Evolutionary conservation across 495 filamentous ascomycete species (phyloP).

Genomic region (Hypoxylon lienhwacheense): DNA sequence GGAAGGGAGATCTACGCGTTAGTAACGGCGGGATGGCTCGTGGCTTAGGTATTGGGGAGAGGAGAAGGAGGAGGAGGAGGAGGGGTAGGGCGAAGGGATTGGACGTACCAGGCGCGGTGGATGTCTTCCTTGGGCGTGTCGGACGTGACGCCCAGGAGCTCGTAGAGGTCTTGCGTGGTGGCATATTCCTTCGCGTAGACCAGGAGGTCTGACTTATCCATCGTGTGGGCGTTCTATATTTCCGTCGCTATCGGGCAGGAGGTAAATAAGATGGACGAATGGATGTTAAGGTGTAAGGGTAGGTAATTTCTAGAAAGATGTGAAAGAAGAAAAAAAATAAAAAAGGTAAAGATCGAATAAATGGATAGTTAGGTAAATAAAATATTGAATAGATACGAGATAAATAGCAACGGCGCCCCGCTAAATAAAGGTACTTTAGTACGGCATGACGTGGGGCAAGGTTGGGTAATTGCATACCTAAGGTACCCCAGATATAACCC

Average conservation of each 20-base stretch:
- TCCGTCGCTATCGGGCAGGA: conserved; percentile 20
- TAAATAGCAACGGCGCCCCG: no score
- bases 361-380: no score
- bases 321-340: no score
- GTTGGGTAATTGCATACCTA: no score
- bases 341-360: no score
- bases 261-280: background rate
- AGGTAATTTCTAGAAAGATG: no score
- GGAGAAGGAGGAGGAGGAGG: background rate
- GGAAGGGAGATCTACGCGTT: no score
- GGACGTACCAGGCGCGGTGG: conserved; percentile 47
- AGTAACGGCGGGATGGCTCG: background rate
- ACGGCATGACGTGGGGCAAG: no score
- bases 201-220: conserved; percentile 45
- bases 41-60: background rate
- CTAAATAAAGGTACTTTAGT: no score
- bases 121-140: conserved; percentile 48
- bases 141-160: conserved; percentile 47
- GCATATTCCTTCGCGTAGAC: conserved; percentile 48
- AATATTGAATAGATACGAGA: no score
- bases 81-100: background rate
- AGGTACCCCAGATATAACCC: no score
- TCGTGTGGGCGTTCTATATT: background rate
- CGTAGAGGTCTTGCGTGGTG: conserved; percentile 47
- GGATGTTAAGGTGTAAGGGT: no score